These are phyloP conservation scores for Diaporthe destruens DNA, from an alignment of 2,329 filamentous ascomycete genomes.

Conservation along the genomic window DNA sequence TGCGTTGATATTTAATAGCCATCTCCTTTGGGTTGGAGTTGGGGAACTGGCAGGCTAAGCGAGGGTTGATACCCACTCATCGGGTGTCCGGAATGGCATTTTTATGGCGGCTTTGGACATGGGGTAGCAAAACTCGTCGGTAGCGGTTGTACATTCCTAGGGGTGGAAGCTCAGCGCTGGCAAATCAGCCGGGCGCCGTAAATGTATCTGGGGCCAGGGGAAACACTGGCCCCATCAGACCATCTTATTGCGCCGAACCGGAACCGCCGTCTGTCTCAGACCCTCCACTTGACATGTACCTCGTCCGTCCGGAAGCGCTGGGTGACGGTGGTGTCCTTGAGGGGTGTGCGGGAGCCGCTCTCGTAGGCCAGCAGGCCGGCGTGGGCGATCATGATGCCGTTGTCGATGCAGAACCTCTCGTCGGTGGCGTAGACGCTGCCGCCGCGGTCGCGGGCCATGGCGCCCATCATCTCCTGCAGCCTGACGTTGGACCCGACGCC, in stretches of 20 bases:
- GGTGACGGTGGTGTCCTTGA: constrained; percentile 87
- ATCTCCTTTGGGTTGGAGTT: constrained; percentile 38
- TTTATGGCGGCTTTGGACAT: constrained; percentile 36
- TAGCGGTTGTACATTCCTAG: not conserved
- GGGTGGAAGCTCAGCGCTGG: not conserved
- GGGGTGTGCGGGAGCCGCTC: constrained; percentile 80
- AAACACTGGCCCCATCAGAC: not conserved
- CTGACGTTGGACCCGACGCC: constrained; percentile 96
- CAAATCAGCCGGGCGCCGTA: constrained; percentile 3
- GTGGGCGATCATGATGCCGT: constrained; percentile 99
- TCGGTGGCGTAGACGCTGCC: constrained; percentile 95
- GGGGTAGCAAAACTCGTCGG: constrained; percentile 17
- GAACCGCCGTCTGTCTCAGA: constrained; percentile 55
- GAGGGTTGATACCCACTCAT: constrained; percentile 28
- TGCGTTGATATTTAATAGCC: constrained; percentile 19
- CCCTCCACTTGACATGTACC: constrained; percentile 83
- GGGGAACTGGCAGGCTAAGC: constrained; percentile 21
- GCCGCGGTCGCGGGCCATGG: constrained; percentile 90
- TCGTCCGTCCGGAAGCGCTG: constrained; percentile 87
- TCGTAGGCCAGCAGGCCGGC: constrained; percentile 88
- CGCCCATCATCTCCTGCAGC: constrained; percentile 97
- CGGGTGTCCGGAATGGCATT: constrained; percentile 15
- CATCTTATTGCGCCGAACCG: not conserved
- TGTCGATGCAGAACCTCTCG: constrained; percentile 98
- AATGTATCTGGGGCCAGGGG: not conserved